These are phyloP conservation scores for Panicum miliaceum DNA, from an alignment of 176 grass and related monocot species.

Conservation along the genomic window DNA sequence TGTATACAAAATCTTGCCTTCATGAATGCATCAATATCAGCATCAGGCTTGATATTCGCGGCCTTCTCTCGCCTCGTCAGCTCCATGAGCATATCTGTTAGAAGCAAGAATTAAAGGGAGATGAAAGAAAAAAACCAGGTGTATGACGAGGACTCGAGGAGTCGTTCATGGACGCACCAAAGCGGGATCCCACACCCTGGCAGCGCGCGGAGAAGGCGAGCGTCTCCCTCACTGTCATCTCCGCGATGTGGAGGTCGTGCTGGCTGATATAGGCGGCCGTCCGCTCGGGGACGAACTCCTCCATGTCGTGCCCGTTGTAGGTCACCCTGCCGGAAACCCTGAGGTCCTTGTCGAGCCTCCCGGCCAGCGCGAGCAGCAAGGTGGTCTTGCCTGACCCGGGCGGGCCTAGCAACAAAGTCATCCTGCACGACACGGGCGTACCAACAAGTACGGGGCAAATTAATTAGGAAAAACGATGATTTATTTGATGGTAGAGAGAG, in stretches of 20 bases:
- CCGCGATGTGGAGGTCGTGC: slow-evolving; percentile 58
- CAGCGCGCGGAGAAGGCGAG: slow-evolving; percentile 67
- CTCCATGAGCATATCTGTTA: background rate
- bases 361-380: slow-evolving; percentile 77
- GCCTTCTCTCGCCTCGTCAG: slow-evolving; percentile 12
- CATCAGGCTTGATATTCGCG: slow-evolving; percentile 8
- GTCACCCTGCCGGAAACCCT: background rate
- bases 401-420: background rate
- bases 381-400: slow-evolving; percentile 82
- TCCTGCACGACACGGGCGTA: background rate
- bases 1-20: too few relatives aligned
- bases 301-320: slow-evolving; percentile 12
- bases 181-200: slow-evolving; percentile 27
- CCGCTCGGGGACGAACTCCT: slow-evolving; percentile 61
- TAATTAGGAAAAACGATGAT: too few relatives aligned
- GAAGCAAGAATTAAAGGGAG: background rate
- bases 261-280: slow-evolving; percentile 69
- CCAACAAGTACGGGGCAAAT: too few relatives aligned
- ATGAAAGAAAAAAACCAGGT: background rate
- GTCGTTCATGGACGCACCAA: too few relatives aligned
- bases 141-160: too few relatives aligned
- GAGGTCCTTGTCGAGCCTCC: slow-evolving; percentile 47
- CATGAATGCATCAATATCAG: slow-evolving; percentile 7
- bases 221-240: slow-evolving; percentile 73
- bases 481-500: too few relatives aligned